Evolutionary conservation across 208 protist genomes (phyloP), one percentile per base, ranked within the genome.

Genomic region (Wallacemonas sp.): DNA sequence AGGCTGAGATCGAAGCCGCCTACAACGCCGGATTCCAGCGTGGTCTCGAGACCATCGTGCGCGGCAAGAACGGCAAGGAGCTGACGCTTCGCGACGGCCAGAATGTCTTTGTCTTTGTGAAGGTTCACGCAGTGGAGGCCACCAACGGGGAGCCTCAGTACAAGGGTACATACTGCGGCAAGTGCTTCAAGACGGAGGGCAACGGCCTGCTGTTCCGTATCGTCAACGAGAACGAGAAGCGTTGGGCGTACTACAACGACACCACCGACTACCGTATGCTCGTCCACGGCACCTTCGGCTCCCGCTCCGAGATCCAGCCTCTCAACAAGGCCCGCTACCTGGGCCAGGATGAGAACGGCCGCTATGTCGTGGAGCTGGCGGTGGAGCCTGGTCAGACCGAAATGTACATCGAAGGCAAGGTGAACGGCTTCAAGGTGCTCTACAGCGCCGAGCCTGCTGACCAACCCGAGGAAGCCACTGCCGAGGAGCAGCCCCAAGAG

Each of bases 171-270:
- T 66, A 85, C 38, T 71, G 58, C 57, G 56, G 49, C 60, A 88
- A 84, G 63, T 93, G 87, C 79, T 90, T 93, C 62, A 83, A 82
- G 61, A 76, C 60, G 4, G 60, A 90, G 38, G 79, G 81, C 19
- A 90, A 90, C 58, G 87, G 83, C 1, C 55, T 87, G 1, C 66
- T 93, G 21, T 93, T 90, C 68, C 83, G 87, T 49, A 87, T 93
- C 34, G 79, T 90, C 41, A 88, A 93, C 70, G 73, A 82, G 12
- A 64, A 70, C n/a, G 83, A 90, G 65, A 76, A 83, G 48, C 81
- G 74, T 41, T 93, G 87, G 87, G 83, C 83, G 17, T 93, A 83
- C 56, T 88, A 90, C 65, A 93, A 93, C 46, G 83, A 93, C 65
- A 88, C 87, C 11, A 76, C 49, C 19, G 65, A 83, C 39, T 85